Base-by-base conservation (phyloP, 331 rosid genomes). In the Stylosanthes scabra region DNA sequence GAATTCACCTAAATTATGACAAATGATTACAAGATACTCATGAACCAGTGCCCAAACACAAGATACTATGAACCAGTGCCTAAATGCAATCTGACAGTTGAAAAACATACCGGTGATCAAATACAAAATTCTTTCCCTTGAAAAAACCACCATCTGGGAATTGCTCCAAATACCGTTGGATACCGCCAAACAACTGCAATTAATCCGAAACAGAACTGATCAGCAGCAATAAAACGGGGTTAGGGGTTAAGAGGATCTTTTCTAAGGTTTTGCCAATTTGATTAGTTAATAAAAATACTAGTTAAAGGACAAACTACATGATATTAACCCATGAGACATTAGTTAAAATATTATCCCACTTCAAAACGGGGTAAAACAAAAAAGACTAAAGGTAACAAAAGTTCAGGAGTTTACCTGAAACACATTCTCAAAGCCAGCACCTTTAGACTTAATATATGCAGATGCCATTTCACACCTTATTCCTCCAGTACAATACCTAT, bases 381-480 rank as follows among this genome's bases (percentile, higher is more conserved):
- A 11, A 63, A 27, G 44, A 66, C 20, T 12, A 0, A 6, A 5
- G 61, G 9, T 28, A 49, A 70, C 14, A 20, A 13, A 74, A 63
- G 39, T 20, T 70, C 71, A 74, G 67, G 73, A 73, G 45, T 79
- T 54, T 11, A 94, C 99, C 97, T 89, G 99, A 86, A 86, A 88
- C 58, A 94, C 99, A 44, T 91, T 89, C 83, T 91, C 93, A 84
- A 84, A 94, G n/a, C 93, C 99, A 79, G 87, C 81, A 78, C 99
- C 99, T 78, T 94, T 91, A 28, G 95, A 91, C 88, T 68, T 89
- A 16, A 94, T 84, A 85, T 91, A 94, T n/a, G 99, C 99, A 0
- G 99, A 94, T 68, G 99, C 99, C 97, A 94, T 94, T 83, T 94
- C 97, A 63, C 97, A 88, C 77, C 99, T 83, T 74, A 91, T 91